Evolutionary conservation across 306 rosid species (phyloP).

Genomic region (Glycine soja): DNA sequence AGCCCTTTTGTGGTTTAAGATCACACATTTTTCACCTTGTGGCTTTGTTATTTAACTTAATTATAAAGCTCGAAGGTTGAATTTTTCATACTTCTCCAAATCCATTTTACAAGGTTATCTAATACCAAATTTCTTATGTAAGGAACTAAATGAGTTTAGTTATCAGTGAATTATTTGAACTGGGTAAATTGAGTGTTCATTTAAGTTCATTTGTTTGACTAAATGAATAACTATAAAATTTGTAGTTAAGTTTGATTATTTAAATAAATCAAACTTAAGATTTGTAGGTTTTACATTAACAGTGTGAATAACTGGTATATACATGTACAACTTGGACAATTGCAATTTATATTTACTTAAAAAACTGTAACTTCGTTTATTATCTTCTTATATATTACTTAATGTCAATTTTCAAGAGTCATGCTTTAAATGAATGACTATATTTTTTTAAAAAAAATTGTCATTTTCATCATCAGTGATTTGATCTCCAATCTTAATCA

Average conservation of each 20-base stretch:
- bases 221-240: too few species aligned
- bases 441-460: too few species aligned
- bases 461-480: background rate
- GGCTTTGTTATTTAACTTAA: background rate
- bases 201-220: too few species aligned
- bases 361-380: too few species aligned
- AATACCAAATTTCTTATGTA: background rate
- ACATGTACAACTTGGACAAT: too few species aligned
- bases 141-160: background rate
- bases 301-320: too few species aligned
- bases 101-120: background rate
- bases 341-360: too few species aligned
- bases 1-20: background rate
- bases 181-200: background rate
- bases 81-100: background rate
- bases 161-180: background rate
- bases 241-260: too few species aligned
- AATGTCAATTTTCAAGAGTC: background rate
- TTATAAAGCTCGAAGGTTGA: background rate
- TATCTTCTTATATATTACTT: background rate
- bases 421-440: too few species aligned
- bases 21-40: background rate
- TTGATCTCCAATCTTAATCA: background rate
- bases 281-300: too few species aligned
- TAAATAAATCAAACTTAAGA: background rate